phyloP scores from a whole-genome alignment of 1,284 basidiomycete species.

The Agaricales sp. region DNA sequence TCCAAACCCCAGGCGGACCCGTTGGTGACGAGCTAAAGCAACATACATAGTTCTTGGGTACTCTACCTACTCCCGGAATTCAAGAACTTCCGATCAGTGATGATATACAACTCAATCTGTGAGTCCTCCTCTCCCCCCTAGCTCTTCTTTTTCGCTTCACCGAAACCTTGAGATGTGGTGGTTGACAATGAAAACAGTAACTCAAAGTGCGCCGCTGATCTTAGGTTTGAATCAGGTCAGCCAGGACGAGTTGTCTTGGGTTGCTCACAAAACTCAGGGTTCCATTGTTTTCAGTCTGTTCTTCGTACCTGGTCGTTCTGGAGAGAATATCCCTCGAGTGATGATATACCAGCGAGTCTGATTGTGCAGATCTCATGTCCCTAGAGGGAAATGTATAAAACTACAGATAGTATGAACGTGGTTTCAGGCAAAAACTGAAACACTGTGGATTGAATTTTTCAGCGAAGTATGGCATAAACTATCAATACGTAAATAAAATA shows the following conservation, averaged over 20 bases:
- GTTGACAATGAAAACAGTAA: not conserved
- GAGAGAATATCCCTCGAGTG: not conserved
- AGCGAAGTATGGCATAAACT: too few relatives aligned
- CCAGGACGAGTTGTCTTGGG: not conserved
- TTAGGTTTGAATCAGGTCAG: not conserved
- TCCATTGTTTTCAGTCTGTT: not conserved
- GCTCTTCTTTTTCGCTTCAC: not conserved
- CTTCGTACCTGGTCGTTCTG: not conserved
- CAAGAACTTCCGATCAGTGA: not conserved
- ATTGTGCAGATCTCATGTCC: too few relatives aligned
- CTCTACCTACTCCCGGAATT: not conserved
- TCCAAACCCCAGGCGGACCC: not conserved
- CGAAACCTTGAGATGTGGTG: not conserved
- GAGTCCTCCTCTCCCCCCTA: not conserved
- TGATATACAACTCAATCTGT: not conserved
- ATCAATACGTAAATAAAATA: too few relatives aligned
- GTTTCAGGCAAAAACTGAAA: too few relatives aligned
- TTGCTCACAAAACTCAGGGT: not conserved
- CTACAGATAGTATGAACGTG: too few relatives aligned
- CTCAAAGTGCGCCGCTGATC: not conserved
- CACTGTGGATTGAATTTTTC: too few relatives aligned
- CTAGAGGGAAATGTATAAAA: too few relatives aligned
- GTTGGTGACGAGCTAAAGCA: not conserved
- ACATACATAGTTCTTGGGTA: not conserved
- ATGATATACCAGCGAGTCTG: too few relatives aligned